Evolutionary conservation across 768 basidiomycete genomes (phyloP).

Genomic region (Psilocybe sp.): DNA sequence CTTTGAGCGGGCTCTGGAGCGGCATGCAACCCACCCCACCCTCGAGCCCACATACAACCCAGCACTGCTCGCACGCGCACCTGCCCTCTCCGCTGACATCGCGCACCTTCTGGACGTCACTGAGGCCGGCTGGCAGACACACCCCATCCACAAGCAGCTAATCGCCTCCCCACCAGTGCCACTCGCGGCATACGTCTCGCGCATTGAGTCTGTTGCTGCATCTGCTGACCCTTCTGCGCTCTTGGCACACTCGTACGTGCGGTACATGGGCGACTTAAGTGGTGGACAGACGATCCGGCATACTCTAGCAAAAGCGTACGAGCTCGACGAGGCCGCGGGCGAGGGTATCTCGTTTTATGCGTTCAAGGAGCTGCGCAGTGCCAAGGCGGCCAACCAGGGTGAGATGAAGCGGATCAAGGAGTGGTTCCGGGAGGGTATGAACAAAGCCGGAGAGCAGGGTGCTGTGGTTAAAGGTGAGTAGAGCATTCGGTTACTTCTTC

Average conservation of each 20-base stretch:
- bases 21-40: slow-evolving; percentile 58
- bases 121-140: slow-evolving; percentile 50
- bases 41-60: slow-evolving; percentile 74
- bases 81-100: slow-evolving; percentile 65
- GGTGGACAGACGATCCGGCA: slow-evolving; percentile 73
- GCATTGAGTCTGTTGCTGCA: slow-evolving; percentile 47
- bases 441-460: slow-evolving; percentile 42
- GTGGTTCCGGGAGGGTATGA: slow-evolving; percentile 61
- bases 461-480: slow-evolving; percentile 39
- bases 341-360: slow-evolving; percentile 66
- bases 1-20: slow-evolving; percentile 55
- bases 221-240: slow-evolving; percentile 48
- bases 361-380: slow-evolving; percentile 55
- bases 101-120: slow-evolving; percentile 52
- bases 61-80: slow-evolving; percentile 58
- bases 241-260: slow-evolving; percentile 78
- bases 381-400: slow-evolving; percentile 43
- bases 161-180: slow-evolving; percentile 40
- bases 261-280: slow-evolving; percentile 78
- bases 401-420: slow-evolving; percentile 75
- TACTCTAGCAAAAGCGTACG: slow-evolving; percentile 64
- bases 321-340: slow-evolving; percentile 47
- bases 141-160: slow-evolving; percentile 51
- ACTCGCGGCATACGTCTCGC: slow-evolving; percentile 49
- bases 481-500: background rate